A percentile compares a stretch with the other conserved stretches of the same genome.
Evolutionary conservation across 2,329 filamentous ascomycete species (phyloP).

Genomic region (Aspergillus quadricinctus): DNA sequence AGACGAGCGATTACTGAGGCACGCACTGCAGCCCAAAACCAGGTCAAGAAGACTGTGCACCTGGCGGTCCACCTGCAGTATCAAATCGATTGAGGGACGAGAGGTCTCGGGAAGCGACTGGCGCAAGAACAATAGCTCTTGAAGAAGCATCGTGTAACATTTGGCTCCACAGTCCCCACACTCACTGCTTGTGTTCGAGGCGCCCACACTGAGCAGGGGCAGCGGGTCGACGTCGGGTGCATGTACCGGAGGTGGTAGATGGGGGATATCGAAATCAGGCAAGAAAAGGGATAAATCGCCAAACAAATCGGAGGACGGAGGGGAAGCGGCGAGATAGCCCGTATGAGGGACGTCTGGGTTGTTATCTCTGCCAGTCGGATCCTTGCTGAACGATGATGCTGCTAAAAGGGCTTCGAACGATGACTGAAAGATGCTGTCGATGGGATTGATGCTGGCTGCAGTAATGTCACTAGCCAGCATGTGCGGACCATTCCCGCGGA

Average conservation of each 20-base stretch:
- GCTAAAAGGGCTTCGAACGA: conserved; percentile 2
- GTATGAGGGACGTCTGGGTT: neutral
- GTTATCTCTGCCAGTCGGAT: neutral
- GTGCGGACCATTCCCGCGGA: neutral
- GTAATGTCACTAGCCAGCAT: neutral
- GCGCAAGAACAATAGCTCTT: conserved; percentile 4
- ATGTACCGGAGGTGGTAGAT: neutral
- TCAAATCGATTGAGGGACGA: conserved; percentile 3
- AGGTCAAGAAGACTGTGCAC: conserved; percentile 1
- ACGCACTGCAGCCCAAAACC: neutral
- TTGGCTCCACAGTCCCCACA: conserved; percentile 3
- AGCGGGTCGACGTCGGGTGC: neutral
- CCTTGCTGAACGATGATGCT: neutral
- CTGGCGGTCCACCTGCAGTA: conserved; percentile 2
- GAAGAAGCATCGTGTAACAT: conserved; percentile 3
- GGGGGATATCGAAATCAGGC: neutral
- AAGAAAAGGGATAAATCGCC: conserved; percentile 1
- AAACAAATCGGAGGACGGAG: neutral
- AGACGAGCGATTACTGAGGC: conserved; percentile 5
- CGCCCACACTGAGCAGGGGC: neutral
- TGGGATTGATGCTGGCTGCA: neutral
- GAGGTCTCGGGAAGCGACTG: conserved; percentile 2
- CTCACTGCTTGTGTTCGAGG: conserved; percentile 2
- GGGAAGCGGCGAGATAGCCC: neutral
- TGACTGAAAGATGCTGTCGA: neutral